Evolutionary conservation across 495 filamentous ascomycete genomes (phyloP).

Genomic region (Copromyces sp.): DNA sequence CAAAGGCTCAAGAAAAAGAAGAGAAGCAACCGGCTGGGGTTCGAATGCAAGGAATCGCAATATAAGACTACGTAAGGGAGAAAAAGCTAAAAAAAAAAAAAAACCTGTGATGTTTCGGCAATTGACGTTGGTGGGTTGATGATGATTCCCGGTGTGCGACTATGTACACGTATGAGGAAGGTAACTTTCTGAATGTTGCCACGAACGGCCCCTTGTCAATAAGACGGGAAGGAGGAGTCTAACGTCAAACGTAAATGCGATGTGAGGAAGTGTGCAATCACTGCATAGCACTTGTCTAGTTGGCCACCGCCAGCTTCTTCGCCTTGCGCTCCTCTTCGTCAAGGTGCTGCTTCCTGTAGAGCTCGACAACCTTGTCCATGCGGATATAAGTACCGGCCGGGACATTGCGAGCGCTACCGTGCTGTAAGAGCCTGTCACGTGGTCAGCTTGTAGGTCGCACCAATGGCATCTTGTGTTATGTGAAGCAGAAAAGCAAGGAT

Average conservation of each 20-base stretch:
- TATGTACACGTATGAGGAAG: slow-evolving; percentile 15
- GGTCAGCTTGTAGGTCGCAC: slow-evolving; percentile 16
- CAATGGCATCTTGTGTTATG: slow-evolving; percentile 2
- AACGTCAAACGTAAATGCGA: not conserved
- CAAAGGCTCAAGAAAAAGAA: not conserved
- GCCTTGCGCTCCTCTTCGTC: slow-evolving; percentile 37
- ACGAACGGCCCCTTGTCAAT: not conserved
- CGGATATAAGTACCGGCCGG: slow-evolving; percentile 34
- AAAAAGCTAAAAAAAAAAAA: not conserved
- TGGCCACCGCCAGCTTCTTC: slow-evolving; percentile 28
- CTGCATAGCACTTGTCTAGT: slow-evolving; percentile 9
- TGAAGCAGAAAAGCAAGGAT: not conserved
- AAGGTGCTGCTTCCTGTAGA: slow-evolving; percentile 36
- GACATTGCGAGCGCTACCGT: slow-evolving; percentile 34
- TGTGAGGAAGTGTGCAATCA: not conserved
- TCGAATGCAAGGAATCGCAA: not conserved
- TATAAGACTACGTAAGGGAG: not conserved
- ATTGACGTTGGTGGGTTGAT: slow-evolving; percentile 1
- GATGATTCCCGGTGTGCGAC: slow-evolving; percentile 11
- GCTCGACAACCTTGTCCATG: slow-evolving; percentile 36
- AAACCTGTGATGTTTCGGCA: not conserved
- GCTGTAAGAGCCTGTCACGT: slow-evolving; percentile 31
- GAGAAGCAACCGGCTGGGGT: not conserved
- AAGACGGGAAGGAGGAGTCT: not conserved
- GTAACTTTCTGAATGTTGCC: slow-evolving; percentile 1